Evolutionary conservation across 371 early-diverging fungal genomes (phyloP), one percentile per base, ranked within the genome.

Genomic region (Capillidium rhysosporum): DNA sequence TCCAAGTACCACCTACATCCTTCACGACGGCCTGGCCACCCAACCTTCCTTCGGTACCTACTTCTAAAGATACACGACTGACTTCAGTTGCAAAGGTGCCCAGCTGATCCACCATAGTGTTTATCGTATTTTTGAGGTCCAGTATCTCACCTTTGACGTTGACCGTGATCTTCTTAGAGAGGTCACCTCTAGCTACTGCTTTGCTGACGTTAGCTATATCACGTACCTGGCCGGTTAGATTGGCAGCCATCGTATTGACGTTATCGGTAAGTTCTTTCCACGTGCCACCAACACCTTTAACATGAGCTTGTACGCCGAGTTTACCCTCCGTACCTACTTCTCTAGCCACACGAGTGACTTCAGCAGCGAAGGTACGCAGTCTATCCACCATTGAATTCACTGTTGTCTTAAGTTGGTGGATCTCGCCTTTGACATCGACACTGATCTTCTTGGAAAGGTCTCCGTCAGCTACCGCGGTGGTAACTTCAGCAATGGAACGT

Each of bases 321-420:
- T 62, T 63, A 23, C 79, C 79, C 26, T 76, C 75, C 0, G 75
- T 73, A 1, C 81, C 77, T 21, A 80, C 81, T 59, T 78, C 77
- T 9, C 65, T 61, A 1, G 79, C 69, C 0, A 80, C 76, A 46
- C 82, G 70, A 0, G 79, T 72, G 0, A 79, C 79, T 55, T 79
- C 77, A 0, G 68, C 57, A 4, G 76, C 72, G 59, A 79, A 79
- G 57, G 65, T 64, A 12, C 65, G 61, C 0, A 75, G 57, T 46
- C 75, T 75, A 29, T 76, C 73, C 25, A 79, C 77, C 79, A 79
- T 79, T 43, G 67, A 57, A 57, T 79, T 76, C 14, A 73, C 65
- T 58, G 72, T 76, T 18, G 67, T 63, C 49, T 74, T 73, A 0
- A 72, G 56, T 14, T 71, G 71, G 2, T 63, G 45, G 16, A 74